Percentiles rank a stretch among this genome's conserved stretches.
Evolutionary conservation across 2,329 filamentous ascomycete species (phyloP).

Genomic region (Alternaria brassicicola): DNA sequence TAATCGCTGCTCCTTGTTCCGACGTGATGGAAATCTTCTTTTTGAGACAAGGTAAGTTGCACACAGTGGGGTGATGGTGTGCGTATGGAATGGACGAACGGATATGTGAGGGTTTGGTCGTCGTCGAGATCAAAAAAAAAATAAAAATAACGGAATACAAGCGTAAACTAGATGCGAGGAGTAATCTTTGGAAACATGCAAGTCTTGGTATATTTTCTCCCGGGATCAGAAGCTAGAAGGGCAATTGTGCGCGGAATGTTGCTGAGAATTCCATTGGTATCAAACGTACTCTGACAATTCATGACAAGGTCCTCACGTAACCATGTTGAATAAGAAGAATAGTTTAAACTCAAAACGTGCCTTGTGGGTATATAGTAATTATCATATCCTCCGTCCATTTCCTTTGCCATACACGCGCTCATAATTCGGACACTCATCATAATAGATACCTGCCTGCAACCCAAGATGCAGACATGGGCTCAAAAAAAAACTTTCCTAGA

Average conservation of each 20-base stretch:
- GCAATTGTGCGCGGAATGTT: neutral
- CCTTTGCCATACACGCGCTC: neutral
- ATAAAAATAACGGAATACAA: neutral
- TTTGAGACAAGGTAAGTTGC: neutral
- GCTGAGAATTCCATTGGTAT: neutral
- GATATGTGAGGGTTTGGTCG: neutral
- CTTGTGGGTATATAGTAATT: conserved; percentile 2
- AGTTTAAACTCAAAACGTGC: neutral
- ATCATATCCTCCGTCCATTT: neutral
- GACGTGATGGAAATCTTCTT: too few species aligned
- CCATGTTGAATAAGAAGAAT: neutral
- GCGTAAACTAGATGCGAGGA: neutral
- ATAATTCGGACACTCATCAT: neutral
- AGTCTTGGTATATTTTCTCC: neutral
- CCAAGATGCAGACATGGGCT: neutral
- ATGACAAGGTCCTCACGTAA: neutral
- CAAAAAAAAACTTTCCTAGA: neutral
- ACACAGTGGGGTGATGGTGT: neutral
- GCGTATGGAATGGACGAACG: neutral
- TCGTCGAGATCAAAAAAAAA: neutral
- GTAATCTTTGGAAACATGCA: too few species aligned
- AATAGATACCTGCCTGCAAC: neutral
- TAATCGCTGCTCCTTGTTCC: neutral
- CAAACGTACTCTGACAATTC: neutral
- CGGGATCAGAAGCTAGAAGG: neutral